Conservation (phyloP, 768 basidiomycete species). For the Mycena chlorophos region DNA sequence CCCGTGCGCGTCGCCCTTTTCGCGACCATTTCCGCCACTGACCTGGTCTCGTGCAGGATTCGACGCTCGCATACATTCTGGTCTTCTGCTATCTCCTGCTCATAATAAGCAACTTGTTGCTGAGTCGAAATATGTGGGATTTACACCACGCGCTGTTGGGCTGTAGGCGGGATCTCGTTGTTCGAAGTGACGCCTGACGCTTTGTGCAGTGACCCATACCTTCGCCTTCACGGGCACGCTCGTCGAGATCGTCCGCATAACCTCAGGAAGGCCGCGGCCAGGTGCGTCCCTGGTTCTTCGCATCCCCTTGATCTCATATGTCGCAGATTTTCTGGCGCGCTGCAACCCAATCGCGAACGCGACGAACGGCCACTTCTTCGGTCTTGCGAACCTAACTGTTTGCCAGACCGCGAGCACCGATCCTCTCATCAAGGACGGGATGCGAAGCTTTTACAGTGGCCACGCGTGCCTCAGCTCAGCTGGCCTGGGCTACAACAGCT, state of each 20-base stretch:
- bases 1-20: conserved; percentile 9
- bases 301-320: background rate
- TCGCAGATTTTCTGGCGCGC: conserved; percentile 26
- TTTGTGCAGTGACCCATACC: conserved; percentile 19
- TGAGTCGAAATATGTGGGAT: conserved; percentile 27
- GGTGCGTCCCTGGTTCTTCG: conserved; percentile 8
- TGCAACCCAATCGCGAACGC: conserved; percentile 24
- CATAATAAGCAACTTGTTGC: conserved; percentile 21
- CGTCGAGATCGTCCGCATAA: conserved; percentile 23
- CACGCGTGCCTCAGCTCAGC: conserved; percentile 27
- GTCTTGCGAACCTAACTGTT: conserved; percentile 25
- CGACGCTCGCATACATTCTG: conserved; percentile 18
- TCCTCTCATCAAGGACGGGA: conserved; percentile 25
- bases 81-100: conserved; percentile 19
- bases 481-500: conserved; percentile 22
- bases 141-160: conserved; percentile 24
- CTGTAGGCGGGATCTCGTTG: conserved; percentile 12
- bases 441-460: conserved; percentile 30
- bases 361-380: conserved; percentile 22
- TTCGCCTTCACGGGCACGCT: conserved; percentile 21
- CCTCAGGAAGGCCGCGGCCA: conserved; percentile 26
- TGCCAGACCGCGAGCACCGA: conserved; percentile 23
- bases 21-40: background rate
- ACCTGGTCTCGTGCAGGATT: conserved; percentile 1
- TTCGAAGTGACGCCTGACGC: background rate